Evolutionary conservation across 305 asterid species (phyloP), one percentile per base, ranked within the genome.

Genomic region (Striga hermonthica): DNA sequence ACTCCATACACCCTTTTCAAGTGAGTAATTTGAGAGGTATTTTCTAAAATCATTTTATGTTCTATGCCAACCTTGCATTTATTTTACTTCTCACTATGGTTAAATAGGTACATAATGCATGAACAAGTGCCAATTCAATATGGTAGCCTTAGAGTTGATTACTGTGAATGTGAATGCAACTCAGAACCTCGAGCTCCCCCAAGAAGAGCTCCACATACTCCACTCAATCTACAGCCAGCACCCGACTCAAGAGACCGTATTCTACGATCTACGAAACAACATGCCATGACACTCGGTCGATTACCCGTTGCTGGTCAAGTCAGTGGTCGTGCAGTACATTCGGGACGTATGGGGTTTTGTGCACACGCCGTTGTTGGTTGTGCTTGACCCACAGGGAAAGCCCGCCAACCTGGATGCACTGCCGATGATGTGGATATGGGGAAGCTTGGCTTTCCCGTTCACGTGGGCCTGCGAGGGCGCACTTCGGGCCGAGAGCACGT

Each of bases 341-440:
- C 73, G 73, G 15, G 95, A 87, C 47, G 74, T 65, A 12, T 87
- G 92, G 87, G 81, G 75, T 10, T 91, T 86, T 67, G 64, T 48
- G 5, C 86, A 86, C 72, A 86, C 75, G 82, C 96, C 96, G 6
- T 81, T 86, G 79, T 87, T 91, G 13, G 92, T 89, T 0, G 98
- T 89, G 10, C 60, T 89, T 55, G 96, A 91, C 64, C 91, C 95
- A 0, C 94, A 80, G 34, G 98, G 92, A 0, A 86, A 78, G 71
- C 86, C 81, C 15, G 67, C 89, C 0, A 88, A 85, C 13, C 54
- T 68, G 1, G 89, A 91, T 60, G 98, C 98, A 2, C 67, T 88
- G 4, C 94, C 91, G 15, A 85, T 91, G 92, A 84, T 91, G 83
- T 91, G 96, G 95, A 91, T 88, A 61, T 91, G 96, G 94, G 96